These are phyloP conservation scores for Eremothecium cymbalariae DNA, from an alignment of 1,139 yeast species.

Conservation along the genomic window DNA sequence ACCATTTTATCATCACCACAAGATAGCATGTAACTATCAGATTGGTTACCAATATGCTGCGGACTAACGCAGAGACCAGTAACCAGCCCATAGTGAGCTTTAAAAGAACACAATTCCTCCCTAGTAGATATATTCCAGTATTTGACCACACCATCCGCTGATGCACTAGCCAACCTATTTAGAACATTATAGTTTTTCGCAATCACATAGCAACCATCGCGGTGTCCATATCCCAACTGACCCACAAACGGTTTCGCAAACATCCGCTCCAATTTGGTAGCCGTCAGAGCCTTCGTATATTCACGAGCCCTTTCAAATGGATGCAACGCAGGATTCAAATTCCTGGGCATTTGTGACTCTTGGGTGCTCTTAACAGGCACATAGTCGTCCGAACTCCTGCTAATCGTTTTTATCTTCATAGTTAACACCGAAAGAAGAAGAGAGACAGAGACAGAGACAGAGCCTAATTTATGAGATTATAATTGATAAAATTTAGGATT, in stretches of 20 bases:
- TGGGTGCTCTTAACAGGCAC: conserved; percentile 89
- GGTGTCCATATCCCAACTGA: conserved; percentile 88
- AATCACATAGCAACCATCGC: conserved; percentile 88
- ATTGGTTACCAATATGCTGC: conserved; percentile 28
- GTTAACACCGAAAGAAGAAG: too few relatives aligned
- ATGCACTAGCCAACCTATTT: conserved; percentile 77
- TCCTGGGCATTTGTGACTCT: conserved; percentile 79
- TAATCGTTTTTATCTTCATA: conserved; percentile 81
- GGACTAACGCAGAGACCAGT: conserved; percentile 66
- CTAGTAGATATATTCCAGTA: conserved; percentile 80
- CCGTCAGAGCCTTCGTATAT: conserved; percentile 87
- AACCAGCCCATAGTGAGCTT: conserved; percentile 88
- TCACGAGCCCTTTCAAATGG: conserved; percentile 97
- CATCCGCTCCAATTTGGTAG: conserved; percentile 91
- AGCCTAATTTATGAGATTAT: too few relatives aligned
- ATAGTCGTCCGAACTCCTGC: conserved; percentile 82
- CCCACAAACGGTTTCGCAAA: conserved; percentile 97
- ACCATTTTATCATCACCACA: conserved; percentile 90
- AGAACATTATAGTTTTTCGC: conserved; percentile 70
- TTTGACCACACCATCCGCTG: conserved; percentile 92
- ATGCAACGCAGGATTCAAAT: conserved; percentile 88
- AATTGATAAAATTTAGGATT: too few relatives aligned
- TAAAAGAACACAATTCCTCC: conserved; percentile 64
- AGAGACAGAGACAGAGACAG: too few relatives aligned
- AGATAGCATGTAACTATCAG: conserved; percentile 61